Evolutionary conservation across 1,284 basidiomycete species (phyloP).

Genomic region (Sporisorium sorghi): DNA sequence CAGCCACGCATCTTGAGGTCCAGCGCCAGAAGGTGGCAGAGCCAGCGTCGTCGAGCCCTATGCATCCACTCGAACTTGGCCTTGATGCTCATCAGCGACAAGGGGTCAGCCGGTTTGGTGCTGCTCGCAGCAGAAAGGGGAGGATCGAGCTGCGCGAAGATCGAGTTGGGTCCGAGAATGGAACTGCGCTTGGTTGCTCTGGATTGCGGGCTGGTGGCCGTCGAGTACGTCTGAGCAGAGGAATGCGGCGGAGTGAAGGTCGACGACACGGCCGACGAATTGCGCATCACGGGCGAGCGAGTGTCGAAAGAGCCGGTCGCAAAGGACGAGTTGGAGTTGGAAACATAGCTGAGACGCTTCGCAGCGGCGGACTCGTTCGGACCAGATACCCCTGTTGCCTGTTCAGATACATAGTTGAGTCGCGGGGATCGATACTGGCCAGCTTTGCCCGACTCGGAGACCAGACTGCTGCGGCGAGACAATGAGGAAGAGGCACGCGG

Average conservation of each 20-base stretch:
- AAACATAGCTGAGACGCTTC: constrained; percentile 58
- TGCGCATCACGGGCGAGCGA: constrained; percentile 32
- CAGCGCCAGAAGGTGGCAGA: constrained; percentile 39
- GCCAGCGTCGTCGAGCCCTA: constrained; percentile 52
- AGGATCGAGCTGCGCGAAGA: constrained; percentile 35
- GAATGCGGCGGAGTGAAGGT: constrained; percentile 31
- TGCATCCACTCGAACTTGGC: constrained; percentile 63
- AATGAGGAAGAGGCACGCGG: constrained; percentile 32
- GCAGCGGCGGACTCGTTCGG: constrained; percentile 57
- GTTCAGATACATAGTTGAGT: constrained; percentile 46
- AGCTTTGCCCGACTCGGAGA: constrained; percentile 35
- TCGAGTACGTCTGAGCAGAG: constrained; percentile 38
- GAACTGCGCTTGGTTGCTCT: constrained; percentile 39
- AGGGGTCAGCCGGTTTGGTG: constrained; percentile 36
- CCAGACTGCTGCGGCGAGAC: constrained; percentile 41
- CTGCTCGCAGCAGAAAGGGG: background rate
- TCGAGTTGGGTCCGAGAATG: constrained; percentile 42
- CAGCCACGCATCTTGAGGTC: constrained; percentile 13
- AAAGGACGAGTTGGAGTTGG: constrained; percentile 40
- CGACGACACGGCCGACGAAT: constrained; percentile 30
- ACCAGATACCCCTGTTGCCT: constrained; percentile 19
- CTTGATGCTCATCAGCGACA: constrained; percentile 56
- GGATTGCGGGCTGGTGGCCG: constrained; percentile 45
- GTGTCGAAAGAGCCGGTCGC: constrained; percentile 23
- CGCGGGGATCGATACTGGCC: constrained; percentile 39